Base-by-base conservation (phyloP, 306 rosid genomes). In the Cicer chorassanicum region DNA sequence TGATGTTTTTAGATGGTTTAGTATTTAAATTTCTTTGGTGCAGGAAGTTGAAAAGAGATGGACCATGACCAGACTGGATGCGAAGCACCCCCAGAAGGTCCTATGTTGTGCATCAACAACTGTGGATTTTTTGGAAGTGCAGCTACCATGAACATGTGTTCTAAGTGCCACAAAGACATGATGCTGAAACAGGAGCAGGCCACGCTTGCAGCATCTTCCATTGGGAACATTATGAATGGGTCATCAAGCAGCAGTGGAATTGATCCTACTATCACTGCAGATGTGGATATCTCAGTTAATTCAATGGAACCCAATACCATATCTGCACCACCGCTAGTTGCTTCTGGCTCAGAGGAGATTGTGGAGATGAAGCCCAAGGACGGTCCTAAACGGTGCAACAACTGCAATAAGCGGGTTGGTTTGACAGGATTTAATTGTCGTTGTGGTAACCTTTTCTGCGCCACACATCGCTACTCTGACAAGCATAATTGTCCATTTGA, bases 111-210 rank as follows among this genome's bases (percentile, higher is more conserved):
- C 80, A 11, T 90, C 82, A 93, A 93, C 87, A 90, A 90, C 68
- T 93, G 96, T 88, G 97, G 98, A 14, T 93, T 93, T 82, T 90
- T 93, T 38, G 98, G 97, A 50, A 90, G 98, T 16, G 88, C 92
- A 13, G 91, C 98, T 68, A 90, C 98, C 13, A 87, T 85, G 93
- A 93, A 93, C 80, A 90, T 93, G 98, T 93, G 98, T 78, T 93
- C 98, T 48, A 93, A 93, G 83, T 93, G 98, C 82, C 97, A 93
- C 84, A 93, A 89, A 84, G 96, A 90, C 77, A 73, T 88, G 80
- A 82, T 89, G 82, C 71, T 93, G 87, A 90, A 90, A 78, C 83
- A 90, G 77, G 98, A 93, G 82, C 96, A 90, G 84, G 90, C 91
- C 14, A 85, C 88, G 75, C 95, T 93, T 51, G 96, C 98, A 45